Conservation (phyloP, 2,329 filamentous ascomycete species). For the Xylaria sp. region DNA sequence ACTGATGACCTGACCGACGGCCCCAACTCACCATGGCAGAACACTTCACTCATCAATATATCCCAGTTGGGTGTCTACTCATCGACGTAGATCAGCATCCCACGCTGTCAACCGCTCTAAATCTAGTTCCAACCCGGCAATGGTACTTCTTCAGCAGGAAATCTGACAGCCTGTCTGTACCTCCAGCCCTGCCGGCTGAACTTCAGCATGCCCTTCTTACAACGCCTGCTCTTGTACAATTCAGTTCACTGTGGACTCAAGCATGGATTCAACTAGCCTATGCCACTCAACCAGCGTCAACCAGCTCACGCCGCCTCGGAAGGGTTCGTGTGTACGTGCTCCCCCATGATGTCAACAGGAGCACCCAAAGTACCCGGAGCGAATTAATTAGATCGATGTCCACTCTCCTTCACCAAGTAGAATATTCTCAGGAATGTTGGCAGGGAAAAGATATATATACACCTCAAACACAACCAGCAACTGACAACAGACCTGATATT, state of each 20-base stretch:
- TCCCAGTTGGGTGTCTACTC: slow-evolving; percentile 55
- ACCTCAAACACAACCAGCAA: slow-evolving; percentile 30
- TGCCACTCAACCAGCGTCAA: slow-evolving; percentile 33
- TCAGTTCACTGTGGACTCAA: slow-evolving; percentile 48
- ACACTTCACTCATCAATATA: slow-evolving; percentile 46
- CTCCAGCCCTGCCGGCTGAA: slow-evolving; percentile 29
- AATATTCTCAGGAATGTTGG: slow-evolving; percentile 68
- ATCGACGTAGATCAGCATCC: slow-evolving; percentile 43
- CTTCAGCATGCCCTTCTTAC: slow-evolving; percentile 48
- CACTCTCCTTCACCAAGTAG: slow-evolving; percentile 61
- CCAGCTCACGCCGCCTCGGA: slow-evolving; percentile 37
- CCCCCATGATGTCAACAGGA: slow-evolving; percentile 71
- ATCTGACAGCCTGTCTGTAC: slow-evolving; percentile 35
- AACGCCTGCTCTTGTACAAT: slow-evolving; percentile 40
- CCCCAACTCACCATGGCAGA: slow-evolving; percentile 34
- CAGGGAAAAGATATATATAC: slow-evolving; percentile 52
- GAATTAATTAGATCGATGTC: slow-evolving; percentile 58
- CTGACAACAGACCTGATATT: slow-evolving; percentile 43
- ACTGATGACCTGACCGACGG: not conserved
- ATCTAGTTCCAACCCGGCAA: slow-evolving; percentile 18
- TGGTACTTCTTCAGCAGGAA: slow-evolving; percentile 48
- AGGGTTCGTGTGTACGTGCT: slow-evolving; percentile 69
- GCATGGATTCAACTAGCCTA: slow-evolving; percentile 60
- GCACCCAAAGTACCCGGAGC: slow-evolving; percentile 61
- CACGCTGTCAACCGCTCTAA: slow-evolving; percentile 28